Evolutionary conservation across 139 green algal species (phyloP).

Genomic region (Haematococcus lacustris): DNA sequence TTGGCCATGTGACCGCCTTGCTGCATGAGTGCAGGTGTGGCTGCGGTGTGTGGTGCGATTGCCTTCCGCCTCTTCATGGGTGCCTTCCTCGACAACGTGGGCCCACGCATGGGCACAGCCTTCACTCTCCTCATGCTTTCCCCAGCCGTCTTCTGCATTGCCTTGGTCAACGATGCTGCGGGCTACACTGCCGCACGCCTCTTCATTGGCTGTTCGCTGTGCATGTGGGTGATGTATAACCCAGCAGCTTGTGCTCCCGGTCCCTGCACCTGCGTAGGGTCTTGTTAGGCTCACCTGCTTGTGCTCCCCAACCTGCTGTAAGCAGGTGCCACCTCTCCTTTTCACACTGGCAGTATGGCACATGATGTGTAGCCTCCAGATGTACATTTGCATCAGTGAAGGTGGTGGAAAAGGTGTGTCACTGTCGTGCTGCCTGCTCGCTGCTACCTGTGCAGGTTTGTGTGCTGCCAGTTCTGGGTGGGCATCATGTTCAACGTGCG

Average conservation of each 20-base stretch:
- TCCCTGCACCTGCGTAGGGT: background rate
- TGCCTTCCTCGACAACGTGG: constrained; percentile 66
- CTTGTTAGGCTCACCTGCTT: background rate
- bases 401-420: background rate
- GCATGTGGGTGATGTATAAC: constrained; percentile 79
- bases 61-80: constrained; percentile 58
- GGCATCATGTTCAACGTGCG: constrained; percentile 47
- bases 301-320: background rate
- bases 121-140: constrained; percentile 53
- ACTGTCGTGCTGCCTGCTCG: too few species aligned
- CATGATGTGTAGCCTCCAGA: background rate
- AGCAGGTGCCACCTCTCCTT: background rate
- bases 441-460: too few species aligned
- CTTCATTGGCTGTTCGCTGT: constrained; percentile 69
- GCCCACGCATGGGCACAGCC: constrained; percentile 51
- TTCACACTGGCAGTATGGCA: background rate
- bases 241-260: background rate
- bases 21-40: constrained; percentile 40
- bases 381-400: too few species aligned
- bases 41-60: constrained; percentile 63
- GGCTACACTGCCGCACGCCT: constrained; percentile 34
- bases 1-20: too few species aligned
- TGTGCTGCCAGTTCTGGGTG: constrained; percentile 87
- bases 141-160: constrained; percentile 65
- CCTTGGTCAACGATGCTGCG: constrained; percentile 41